Percentiles rank a stretch among this genome's conserved stretches.
Evolutionary conservation across 176 grass and related monocot genomes (phyloP).

Genomic region (Triticum urartu): DNA sequence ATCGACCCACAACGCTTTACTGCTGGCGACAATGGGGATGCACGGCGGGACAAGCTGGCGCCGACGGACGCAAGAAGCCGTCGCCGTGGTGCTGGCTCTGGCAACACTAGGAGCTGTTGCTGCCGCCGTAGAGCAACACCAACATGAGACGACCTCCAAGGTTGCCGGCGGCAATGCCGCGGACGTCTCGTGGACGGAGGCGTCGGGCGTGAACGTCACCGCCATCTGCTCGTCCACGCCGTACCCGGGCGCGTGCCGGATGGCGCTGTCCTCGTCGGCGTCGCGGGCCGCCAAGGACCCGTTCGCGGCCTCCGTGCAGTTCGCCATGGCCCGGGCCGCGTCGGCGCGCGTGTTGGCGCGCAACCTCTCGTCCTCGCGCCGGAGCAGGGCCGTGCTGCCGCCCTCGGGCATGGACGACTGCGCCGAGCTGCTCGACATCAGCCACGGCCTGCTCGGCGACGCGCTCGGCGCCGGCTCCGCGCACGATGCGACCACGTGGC

Average conservation of each 20-base stretch:
- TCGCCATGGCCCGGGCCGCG: slow-evolving; percentile 50
- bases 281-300: slow-evolving; percentile 17
- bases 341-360: slow-evolving; percentile 54
- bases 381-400: background rate
- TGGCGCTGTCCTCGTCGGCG: slow-evolving; percentile 42
- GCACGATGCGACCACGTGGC: slow-evolving; percentile 64
- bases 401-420: slow-evolving; percentile 62
- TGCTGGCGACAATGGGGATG: slow-evolving; percentile 5
- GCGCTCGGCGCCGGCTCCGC: slow-evolving; percentile 9
- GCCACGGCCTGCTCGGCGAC: slow-evolving; percentile 53
- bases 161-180: background rate
- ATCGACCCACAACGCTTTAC: background rate
- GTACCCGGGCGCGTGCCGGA: slow-evolving; percentile 59
- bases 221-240: slow-evolving; percentile 51
- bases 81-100: slow-evolving; percentile 26
- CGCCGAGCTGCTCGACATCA: slow-evolving; percentile 78
- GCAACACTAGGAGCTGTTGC: background rate
- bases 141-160: background rate
- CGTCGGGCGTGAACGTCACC: slow-evolving; percentile 7
- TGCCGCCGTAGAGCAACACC: background rate
- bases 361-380: slow-evolving; percentile 26
- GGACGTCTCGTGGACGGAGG: background rate
- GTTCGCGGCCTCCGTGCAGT: slow-evolving; percentile 72
- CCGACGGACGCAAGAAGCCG: background rate
- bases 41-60: slow-evolving; percentile 3